Evolutionary conservation across 2,329 filamentous ascomycete genomes (phyloP), one percentile per base, ranked within the genome.

Genomic region (Aquanectria penicillioides): DNA sequence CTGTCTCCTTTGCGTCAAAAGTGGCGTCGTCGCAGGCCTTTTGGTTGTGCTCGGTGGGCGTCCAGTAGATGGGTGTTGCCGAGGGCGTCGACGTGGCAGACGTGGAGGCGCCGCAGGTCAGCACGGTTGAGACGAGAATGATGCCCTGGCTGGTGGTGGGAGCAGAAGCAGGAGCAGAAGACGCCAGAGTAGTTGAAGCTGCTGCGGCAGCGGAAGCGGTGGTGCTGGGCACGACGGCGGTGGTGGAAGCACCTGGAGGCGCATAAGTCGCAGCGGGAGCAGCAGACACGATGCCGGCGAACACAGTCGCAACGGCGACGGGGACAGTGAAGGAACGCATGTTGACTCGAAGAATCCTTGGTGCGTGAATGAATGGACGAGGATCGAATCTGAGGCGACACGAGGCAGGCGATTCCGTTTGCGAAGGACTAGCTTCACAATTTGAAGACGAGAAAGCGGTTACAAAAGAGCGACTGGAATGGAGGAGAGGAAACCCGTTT

Each of bases 1-100:
- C n/a, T n/a, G n/a, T n/a, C n/a, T n/a, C n/a, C n/a, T n/a, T n/a
- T n/a, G n/a, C n/a, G n/a, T n/a, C n/a, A n/a, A n/a, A 74, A 6
- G 67, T 69, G 13, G 66, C 54, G 10, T 64, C 54, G 48, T 69
- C 71, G 60, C 73, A 75, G 17, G 66, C 67, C 53, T 57, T 68
- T 31, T 65, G 59, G 15, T 66, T 60, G 20, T 64, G 50, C 33
- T 22, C 40, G 15, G 68, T 59, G 26, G 70, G 68, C 9, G 57
- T 63, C 72, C 72, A 75, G 8, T 54, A 65, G 36, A 71, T 49
- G 36, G 63, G 61, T 28, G 51, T 36, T n/a, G 57, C 40, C 13
- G 58, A 52, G n/a, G 46, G 22, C 18, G 57, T 37, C 38, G 33
- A 10, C 11, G 59, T 23, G 18, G 57, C 41, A 17, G 57, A 52